phyloP scores from a whole-genome alignment of 495 filamentous ascomycete genomes.

The Penicillium odoratum region DNA sequence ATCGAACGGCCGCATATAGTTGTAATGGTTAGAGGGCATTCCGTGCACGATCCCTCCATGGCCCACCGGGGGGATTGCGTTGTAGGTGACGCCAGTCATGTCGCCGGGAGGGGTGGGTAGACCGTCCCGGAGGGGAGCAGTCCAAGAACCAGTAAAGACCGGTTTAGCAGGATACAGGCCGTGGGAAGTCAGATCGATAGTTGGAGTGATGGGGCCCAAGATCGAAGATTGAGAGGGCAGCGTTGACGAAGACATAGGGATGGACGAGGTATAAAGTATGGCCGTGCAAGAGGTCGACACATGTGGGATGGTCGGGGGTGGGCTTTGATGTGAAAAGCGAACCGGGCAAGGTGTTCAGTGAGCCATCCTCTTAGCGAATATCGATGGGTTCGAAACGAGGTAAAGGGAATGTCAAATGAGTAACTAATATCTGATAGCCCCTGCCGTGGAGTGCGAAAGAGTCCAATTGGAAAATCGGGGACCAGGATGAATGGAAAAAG shows the following conservation, averaged over 20 bases:
- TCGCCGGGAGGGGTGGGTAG: constrained; percentile 52
- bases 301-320: constrained; percentile 17
- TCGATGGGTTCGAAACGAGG: neutral
- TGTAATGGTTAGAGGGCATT: constrained; percentile 31
- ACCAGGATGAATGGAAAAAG: constrained; percentile 8
- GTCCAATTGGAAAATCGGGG: constrained; percentile 20
- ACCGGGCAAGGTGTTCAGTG: constrained; percentile 9
- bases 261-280: constrained; percentile 6
- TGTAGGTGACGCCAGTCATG: constrained; percentile 49
- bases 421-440: neutral
- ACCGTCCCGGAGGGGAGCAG: constrained; percentile 48
- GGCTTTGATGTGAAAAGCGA: constrained; percentile 2
- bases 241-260: constrained; percentile 42
- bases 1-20: constrained; percentile 29
- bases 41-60: constrained; percentile 37
- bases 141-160: constrained; percentile 29
- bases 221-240: constrained; percentile 30
- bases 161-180: constrained; percentile 20
- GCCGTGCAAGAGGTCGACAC: constrained; percentile 18
- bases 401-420: neutral
- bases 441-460: neutral
- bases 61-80: constrained; percentile 34
- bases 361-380: neutral
- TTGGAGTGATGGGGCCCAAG: constrained; percentile 31
- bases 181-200: constrained; percentile 22